Conservation (phyloP, 257 asterid species). For the Salvia miltiorrhiza region DNA sequence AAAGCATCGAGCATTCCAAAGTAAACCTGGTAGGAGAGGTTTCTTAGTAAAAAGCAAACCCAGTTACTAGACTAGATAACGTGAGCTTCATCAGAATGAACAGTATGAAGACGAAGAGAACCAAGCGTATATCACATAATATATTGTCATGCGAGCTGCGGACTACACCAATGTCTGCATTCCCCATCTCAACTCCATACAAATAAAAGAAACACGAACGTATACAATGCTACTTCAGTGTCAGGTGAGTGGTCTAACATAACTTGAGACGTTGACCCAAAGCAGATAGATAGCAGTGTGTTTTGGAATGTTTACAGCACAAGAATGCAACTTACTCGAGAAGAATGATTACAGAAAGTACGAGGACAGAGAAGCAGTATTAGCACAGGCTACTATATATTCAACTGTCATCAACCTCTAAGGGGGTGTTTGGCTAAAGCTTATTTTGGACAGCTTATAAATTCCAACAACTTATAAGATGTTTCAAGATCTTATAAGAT, state of each 20-base stretch:
- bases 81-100: neutral
- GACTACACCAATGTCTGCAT: neutral
- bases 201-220: neutral
- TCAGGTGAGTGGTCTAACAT: neutral
- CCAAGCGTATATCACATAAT: neutral
- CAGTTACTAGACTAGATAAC: neutral
- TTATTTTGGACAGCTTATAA: too few relatives aligned
- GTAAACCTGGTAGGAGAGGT: slow-evolving; percentile 55
- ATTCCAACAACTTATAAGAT: too few relatives aligned
- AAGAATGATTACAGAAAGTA: too few relatives aligned
- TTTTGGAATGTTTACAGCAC: neutral
- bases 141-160: neutral
- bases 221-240: neutral
- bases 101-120: neutral
- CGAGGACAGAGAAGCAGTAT: neutral
- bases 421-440: too few relatives aligned
- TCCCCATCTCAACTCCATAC: neutral
- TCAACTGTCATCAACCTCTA: neutral
- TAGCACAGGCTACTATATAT: neutral
- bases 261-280: neutral
- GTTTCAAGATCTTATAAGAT: too few relatives aligned
- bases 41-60: slow-evolving; percentile 10
- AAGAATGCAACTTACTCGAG: neutral
- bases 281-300: neutral
- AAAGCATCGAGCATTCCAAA: slow-evolving; percentile 95